Evolutionary conservation across 495 filamentous ascomycete genomes (phyloP).

Genomic region (Neurospora sp.): DNA sequence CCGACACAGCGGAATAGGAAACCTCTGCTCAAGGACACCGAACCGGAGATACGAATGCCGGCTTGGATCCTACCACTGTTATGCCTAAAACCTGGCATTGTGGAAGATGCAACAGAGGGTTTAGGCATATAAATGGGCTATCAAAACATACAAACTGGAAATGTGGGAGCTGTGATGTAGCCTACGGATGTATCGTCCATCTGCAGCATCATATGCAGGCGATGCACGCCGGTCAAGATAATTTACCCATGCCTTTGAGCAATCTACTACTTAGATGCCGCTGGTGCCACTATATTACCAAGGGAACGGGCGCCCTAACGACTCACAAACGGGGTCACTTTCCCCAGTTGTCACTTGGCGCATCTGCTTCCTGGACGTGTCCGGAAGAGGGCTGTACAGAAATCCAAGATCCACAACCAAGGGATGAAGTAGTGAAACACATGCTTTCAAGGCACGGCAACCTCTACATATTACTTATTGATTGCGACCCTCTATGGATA

Average conservation of each 20-base stretch:
- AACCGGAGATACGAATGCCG: not conserved
- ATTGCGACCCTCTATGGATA: not conserved
- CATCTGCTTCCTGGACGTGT: not conserved
- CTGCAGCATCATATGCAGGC: not conserved
- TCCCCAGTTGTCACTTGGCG: too few species aligned
- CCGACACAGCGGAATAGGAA: not conserved
- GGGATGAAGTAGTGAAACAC: not conserved
- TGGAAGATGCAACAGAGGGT: not conserved
- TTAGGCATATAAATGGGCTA: rapidly evolving
- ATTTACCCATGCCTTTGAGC: not conserved
- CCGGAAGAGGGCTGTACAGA: not conserved
- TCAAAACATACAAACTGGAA: not conserved
- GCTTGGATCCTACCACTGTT: not conserved
- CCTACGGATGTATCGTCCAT: not conserved
- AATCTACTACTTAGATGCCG: not conserved
- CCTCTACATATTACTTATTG: not conserved
- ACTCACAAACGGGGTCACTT: too few species aligned
- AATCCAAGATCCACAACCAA: not conserved
- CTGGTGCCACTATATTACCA: not conserved
- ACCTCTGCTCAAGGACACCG: not conserved
- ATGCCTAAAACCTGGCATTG: not conserved
- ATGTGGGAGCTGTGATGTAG: not conserved
- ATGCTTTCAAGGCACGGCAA: not conserved
- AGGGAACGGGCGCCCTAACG: too few species aligned
- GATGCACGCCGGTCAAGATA: not conserved